These are phyloP conservation scores for Rhizopus delemar DNA, from an alignment of 371 early-diverging fungal genomes.

Conservation along the genomic window DNA sequence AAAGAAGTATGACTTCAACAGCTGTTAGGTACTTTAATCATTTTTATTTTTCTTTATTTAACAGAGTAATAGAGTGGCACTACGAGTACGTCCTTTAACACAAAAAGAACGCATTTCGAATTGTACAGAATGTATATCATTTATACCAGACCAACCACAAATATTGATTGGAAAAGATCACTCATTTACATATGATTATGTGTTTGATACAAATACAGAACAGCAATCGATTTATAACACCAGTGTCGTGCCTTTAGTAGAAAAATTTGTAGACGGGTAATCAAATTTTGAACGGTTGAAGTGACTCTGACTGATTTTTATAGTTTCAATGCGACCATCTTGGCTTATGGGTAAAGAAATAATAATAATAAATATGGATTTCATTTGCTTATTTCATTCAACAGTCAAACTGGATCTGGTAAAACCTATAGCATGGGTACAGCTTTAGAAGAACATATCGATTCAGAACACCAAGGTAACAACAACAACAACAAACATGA, in stretches of 20 bases:
- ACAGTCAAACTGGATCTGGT: conserved; percentile 48
- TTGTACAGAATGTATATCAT: conserved; percentile 69
- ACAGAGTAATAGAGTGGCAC: conserved; percentile 63
- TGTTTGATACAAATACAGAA: conserved; percentile 68
- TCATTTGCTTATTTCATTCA: conserved; percentile 12
- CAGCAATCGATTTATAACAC: conserved; percentile 75
- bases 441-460: conserved; percentile 49
- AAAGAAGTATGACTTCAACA: conserved; percentile 29
- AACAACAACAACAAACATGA: neutral
- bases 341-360: conserved; percentile 91
- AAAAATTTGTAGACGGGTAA: conserved; percentile 89
- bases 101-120: conserved; percentile 73
- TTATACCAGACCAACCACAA: conserved; percentile 63
- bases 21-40: conserved; percentile 39
- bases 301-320: conserved; percentile 3
- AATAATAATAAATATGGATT: neutral
- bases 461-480: conserved; percentile 31
- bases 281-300: neutral
- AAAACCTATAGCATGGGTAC: conserved; percentile 65
- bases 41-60: neutral
- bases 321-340: conserved; percentile 82
- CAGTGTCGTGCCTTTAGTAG: conserved; percentile 72
- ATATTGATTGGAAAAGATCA: conserved; percentile 66
- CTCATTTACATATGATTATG: conserved; percentile 85
- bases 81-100: conserved; percentile 79